Evolutionary conservation across 148 eudicot genomes (phyloP), one percentile per base, ranked within the genome.

Genomic region (Hydrangea macrophylla): DNA sequence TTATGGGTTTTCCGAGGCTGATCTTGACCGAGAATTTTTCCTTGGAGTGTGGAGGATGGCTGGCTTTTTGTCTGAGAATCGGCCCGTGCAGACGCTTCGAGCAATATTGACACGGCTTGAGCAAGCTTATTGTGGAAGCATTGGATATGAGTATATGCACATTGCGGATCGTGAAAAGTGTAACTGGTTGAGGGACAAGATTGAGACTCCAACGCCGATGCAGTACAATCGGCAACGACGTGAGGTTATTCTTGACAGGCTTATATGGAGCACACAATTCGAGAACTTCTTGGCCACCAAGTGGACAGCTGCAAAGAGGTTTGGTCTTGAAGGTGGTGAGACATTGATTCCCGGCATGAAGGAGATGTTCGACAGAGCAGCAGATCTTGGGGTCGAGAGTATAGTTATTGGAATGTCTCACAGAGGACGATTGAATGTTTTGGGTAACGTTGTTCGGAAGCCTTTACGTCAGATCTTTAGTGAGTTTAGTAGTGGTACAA

Each of bases 331-430:
- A 79, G 97, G 97, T 68, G 85, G 90, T 75, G 97, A 92, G 85
- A 87, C 97, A 35, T 81, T 92, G 67, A 92, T 92, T 67, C 97
- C 97, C 30, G 97, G 97, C 24, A 92, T 92, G 96, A 92, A 92
- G 74, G 96, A 89, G 76, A 92, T 92, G 97, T 83, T 92, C 82
- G 97, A 92, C 70, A 85, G 92, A 70, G 82, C 96, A 31, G 90
- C 97, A 48, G 96, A 87, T 82, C 87, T 83, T 31, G 96, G 97
- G 68, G 97, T 89, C 44, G 96, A 89, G 85, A 89, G 73, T 70
- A 92, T 92, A 28, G 97, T 92, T 20, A 92, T 89, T 71, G 96
- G 97, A 60, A 92, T 92, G 96, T 84, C 97, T 54, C 97, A 92
- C 40, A 89, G 97, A 72, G 97, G 96, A 60, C 77, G 96, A 79